Base-by-base conservation (phyloP, 2,329 filamentous ascomycete genomes). In the Magnaporthiopsis rhizophila region DNA sequence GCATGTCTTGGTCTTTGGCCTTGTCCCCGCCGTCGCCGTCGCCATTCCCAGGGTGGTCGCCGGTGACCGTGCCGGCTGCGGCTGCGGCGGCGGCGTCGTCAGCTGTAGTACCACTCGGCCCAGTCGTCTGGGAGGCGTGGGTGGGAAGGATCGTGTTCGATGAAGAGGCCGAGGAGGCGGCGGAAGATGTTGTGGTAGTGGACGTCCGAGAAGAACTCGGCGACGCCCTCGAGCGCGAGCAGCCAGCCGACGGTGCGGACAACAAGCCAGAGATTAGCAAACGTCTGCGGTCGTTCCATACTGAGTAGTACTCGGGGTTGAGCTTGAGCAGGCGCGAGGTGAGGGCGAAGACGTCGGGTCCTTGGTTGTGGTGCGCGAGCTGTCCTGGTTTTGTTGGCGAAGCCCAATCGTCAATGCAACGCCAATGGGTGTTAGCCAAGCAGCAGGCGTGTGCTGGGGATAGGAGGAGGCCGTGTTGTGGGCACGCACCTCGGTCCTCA, bases 261-360 rank as follows among this genome's bases (percentile, higher is more conserved):
- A 85, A 84, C 76, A 79, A 82, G 71, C 79, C 78, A 80, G 79
- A 83, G 66, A 78, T 83, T 82, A 88, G 80, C 77, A 85, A 88
- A 72, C 84, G 84, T 71, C 95, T 89, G 73, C 95, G 89, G 78
- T 89, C 85, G 81, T 96, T 96, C 91, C 91, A 96, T 83, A 92
- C 84, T 65, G 91, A 94, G 78, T 95, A 95, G 80, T 93, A 93
- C 76, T 96, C 91, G 32, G 91, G 91, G 74, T 96, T 96, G 71
- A 88, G 83, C 60, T 83, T 83, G 64, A 94, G 82, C 59, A 95
- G 83, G 69, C 85, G 86, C n/a, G 89, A 87, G 45, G 89, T 90
- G 64, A 90, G 83, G 67, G 84, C 78, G 70, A 93, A 85, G 57
- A 86, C 83, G 64, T 86, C 80, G 64, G 78, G 69, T 58, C 80